Base-by-base conservation (phyloP, 1,284 basidiomycete species). In the Rhodotorula sp. region DNA sequence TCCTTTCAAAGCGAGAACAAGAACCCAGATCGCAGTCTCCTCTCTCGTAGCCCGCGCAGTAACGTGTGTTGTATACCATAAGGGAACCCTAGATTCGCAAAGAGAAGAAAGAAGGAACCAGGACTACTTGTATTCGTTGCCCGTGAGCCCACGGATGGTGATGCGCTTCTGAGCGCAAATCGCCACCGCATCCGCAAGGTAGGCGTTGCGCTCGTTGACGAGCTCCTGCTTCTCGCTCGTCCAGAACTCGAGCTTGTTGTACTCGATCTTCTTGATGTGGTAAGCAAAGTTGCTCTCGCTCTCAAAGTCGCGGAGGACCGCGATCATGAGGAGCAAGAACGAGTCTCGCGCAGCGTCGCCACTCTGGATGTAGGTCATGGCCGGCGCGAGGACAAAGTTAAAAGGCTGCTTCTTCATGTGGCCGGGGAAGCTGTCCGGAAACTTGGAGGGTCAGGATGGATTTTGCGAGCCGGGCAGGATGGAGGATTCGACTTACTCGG, bases 301-400 rank as follows among this genome's bases (percentile, higher is more conserved):
- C 54, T 64, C 61, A 34, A 72, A 67, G 58, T 72, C 73, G 39
- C 66, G 57, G 29, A 72, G 65, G 34, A 63, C 51, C 14, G 65
- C 70, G 56, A 75, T 70, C 43, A 68, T 43, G 46, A 64, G 52
- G 43, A 74, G 58, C n/a, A 75, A 62, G 61, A 68, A 67, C 47
- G 63, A 46, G 61, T 75, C 73, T 26, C 67, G 58, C 20, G 15
- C n/a, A 1, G 68, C 62, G 8, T 29, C 18, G 18, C 34, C 46
- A 39, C 34, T 47, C 46, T 68, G 67, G 47, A 57, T 65, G 49
- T 62, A 62, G 12, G 6, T 7, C 29, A 52, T 34, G 12, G 31
- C 16, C 1, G 73, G 73, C 3, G 61, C 62, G 46, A 65, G 51
- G 43, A 74, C 52, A 48, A 62, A 66, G 64, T 65, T 71, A 18